Conservation (phyloP, 306 rosid genomes). For the Lagenaria siceraria region DNA sequence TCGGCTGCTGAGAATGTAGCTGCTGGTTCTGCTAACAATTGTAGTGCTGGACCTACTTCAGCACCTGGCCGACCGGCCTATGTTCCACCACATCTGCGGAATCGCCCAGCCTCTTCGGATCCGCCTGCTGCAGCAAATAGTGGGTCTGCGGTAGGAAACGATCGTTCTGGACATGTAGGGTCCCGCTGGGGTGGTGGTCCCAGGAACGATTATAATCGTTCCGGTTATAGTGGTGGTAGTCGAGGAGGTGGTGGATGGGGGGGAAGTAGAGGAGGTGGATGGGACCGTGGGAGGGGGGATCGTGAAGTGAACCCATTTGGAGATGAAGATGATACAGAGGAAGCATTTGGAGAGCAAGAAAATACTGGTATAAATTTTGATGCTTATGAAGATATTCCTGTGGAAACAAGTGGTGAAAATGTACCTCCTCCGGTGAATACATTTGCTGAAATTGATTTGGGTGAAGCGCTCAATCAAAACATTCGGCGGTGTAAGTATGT, state of each 20-base stretch:
- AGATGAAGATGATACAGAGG: constrained; percentile 40
- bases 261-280: constrained; percentile 43
- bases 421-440: constrained; percentile 71
- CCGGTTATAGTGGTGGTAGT: constrained; percentile 37
- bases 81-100: constrained; percentile 84
- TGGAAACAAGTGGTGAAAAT: constrained; percentile 69
- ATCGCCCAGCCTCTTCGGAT: constrained; percentile 34
- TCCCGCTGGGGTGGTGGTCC: constrained; percentile 36
- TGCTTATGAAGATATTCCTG: constrained; percentile 83
- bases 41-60: constrained; percentile 15
- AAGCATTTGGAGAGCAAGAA: constrained; percentile 36
- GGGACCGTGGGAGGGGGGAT: constrained; percentile 56
- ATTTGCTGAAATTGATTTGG: constrained; percentile 81
- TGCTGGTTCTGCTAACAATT: constrained; percentile 29
- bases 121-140: constrained; percentile 28
- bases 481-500: constrained; percentile 75
- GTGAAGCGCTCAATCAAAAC: constrained; percentile 62
- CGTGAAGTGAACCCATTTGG: constrained; percentile 67
- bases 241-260: constrained; percentile 49
- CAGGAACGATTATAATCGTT: constrained; percentile 29
- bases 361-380: constrained; percentile 62
- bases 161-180: constrained; percentile 26
- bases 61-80: constrained; percentile 38
- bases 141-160: constrained; percentile 24
- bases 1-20: constrained; percentile 57